Evolutionary conservation across 305 asterid species (phyloP), one percentile per base, ranked within the genome.

Genomic region (Striga hermonthica): DNA sequence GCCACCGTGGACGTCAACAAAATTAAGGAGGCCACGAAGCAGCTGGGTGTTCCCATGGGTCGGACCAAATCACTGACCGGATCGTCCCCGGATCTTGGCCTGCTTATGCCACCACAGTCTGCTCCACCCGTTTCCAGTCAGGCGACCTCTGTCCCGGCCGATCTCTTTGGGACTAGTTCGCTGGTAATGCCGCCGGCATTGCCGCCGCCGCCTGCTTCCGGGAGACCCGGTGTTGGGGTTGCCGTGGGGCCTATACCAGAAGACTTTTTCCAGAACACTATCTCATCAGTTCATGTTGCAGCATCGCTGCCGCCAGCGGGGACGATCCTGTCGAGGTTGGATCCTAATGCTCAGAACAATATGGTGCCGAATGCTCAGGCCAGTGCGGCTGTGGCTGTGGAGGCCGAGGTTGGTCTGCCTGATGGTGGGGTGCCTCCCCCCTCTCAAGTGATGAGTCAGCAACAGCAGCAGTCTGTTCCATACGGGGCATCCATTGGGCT

Each of bases 21-120:
- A 83, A 94, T 94, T 67, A 94, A 90, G 77, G 97, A 94, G 84
- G 99, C 99, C 69, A 94, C 99, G 9, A 94, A 81, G 79, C 96
- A 90, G 78, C 69, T 93, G 64, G 93, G 92, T 63, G 68, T 82
- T 73, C 97, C 99, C 10, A 77, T 94, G 67, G 74, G 91, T 71
- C 80, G 89, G 79, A 82, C 99, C 53, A 94, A 88, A 83, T 90
- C 99, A 74, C 58, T 68, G 65, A 83, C 95, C 56, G 83, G 87
- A 73, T 77, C 95, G 55, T 76, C 88, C 49, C 84, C 86, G 49
- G 97, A 94, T 75, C 82, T 86, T 65, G 82, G 95, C 68, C 70
- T 73, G 37, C 81, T 79, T 73, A 71, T 74, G 65, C 31, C 31
- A 22, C 85, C 96, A 76, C 96, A 83, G 76, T 82, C 91, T 66